Percentiles rank a stretch among this genome's conserved stretches.
Conservation (phyloP, 352 stramenopile species). For the Pilasporangium apinafurcum region DNA sequence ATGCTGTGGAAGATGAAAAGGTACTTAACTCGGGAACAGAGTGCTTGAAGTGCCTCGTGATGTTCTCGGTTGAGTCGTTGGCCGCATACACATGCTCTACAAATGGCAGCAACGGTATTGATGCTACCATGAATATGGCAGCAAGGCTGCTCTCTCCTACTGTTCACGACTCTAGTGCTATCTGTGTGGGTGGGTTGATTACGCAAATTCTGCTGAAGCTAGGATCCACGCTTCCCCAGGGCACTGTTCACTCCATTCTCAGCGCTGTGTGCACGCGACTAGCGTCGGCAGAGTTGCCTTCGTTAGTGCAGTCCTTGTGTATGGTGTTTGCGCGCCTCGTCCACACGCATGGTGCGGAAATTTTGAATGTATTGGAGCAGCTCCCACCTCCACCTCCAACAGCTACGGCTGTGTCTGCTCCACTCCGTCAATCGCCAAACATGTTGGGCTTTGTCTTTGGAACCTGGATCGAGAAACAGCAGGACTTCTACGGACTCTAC, state of each 20-base stretch:
- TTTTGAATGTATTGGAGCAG: conserved; percentile 68
- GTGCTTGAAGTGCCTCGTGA: conserved; percentile 81
- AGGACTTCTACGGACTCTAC: conserved; percentile 80
- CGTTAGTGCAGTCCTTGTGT: conserved; percentile 73
- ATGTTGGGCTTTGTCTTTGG: conserved; percentile 77
- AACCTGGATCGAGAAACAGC: conserved; percentile 81
- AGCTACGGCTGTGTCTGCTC: background rate
- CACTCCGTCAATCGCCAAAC: conserved; percentile 22
- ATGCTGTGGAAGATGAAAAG: conserved; percentile 65
- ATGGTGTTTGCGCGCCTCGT: conserved; percentile 80
- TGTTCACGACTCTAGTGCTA: conserved; percentile 65
- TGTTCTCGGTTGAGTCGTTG: conserved; percentile 65
- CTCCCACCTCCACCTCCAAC: conserved; percentile 28
- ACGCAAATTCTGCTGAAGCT: conserved; percentile 77
- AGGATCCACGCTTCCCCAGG: conserved; percentile 38
- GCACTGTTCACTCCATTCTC: conserved; percentile 72
- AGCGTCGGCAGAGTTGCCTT: conserved; percentile 56
- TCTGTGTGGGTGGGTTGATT: conserved; percentile 70
- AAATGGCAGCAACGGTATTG: conserved; percentile 39
- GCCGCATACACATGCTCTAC: conserved; percentile 34
- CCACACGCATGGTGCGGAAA: conserved; percentile 57
- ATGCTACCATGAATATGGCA: conserved; percentile 62
- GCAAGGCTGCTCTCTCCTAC: conserved; percentile 61
- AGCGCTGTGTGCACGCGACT: conserved; percentile 63
- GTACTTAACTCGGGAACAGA: conserved; percentile 68